phyloP scores from a whole-genome alignment of 1,284 basidiomycete genomes.

The Ganoderma resinaceum region DNA sequence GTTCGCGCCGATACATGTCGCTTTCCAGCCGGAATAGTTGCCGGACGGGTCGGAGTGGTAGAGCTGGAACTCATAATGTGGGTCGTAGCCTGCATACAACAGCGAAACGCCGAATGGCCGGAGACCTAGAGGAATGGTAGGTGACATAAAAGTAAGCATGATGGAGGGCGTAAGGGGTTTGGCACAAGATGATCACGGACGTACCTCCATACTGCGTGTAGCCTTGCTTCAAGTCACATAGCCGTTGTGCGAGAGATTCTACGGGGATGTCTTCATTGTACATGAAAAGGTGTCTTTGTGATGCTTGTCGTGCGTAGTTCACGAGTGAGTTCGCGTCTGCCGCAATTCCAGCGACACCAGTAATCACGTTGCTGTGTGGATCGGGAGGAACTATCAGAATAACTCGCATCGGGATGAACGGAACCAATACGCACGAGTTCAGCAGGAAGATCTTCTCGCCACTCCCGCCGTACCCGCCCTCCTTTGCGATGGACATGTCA shows the following conservation, averaged over 20 bases:
- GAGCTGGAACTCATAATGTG: slow-evolving; percentile 95
- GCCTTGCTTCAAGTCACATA: slow-evolving; percentile 98
- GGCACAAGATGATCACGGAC: slow-evolving; percentile 30
- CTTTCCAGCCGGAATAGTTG: slow-evolving; percentile 99
- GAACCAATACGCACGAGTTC: slow-evolving; percentile 70
- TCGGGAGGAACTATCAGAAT: neutral
- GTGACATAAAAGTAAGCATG: neutral
- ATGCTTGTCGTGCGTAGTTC: slow-evolving; percentile 92
- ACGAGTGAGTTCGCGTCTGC: slow-evolving; percentile 98
- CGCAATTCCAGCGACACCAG: slow-evolving; percentile 94
- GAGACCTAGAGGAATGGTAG: slow-evolving; percentile 66
- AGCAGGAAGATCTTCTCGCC: slow-evolving; percentile 98
- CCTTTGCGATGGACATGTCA: slow-evolving; percentile 86
- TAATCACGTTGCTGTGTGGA: slow-evolving; percentile 85
- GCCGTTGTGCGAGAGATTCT: slow-evolving; percentile 90
- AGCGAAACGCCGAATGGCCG: slow-evolving; percentile 98
- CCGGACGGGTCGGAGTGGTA: slow-evolving; percentile 99
- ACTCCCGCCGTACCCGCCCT: slow-evolving; percentile 90
- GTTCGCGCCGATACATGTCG: slow-evolving; percentile 97
- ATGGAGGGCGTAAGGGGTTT: neutral
- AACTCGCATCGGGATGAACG: neutral
- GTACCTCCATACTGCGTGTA: slow-evolving; percentile 97
- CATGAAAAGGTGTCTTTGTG: slow-evolving; percentile 86
- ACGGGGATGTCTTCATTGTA: slow-evolving; percentile 99
- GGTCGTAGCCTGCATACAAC: slow-evolving; percentile 96